Evolutionary conservation across 2,329 filamentous ascomycete species (phyloP), one percentile per base, ranked within the genome.

Genomic region (Tolypocladium guangdongense): DNA sequence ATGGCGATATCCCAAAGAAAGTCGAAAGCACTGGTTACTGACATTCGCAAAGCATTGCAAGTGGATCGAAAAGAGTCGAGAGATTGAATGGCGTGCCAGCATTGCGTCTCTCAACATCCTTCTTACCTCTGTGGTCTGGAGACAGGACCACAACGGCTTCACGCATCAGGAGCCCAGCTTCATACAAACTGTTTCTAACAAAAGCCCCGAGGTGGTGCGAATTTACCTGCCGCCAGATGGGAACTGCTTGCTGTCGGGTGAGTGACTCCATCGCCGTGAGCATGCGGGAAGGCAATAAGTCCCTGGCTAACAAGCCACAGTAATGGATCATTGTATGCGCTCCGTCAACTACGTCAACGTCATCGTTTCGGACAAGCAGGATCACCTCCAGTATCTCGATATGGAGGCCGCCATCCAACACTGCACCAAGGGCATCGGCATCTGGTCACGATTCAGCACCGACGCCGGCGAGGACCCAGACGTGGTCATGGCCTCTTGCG

Each of bases 81-180:
- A 90, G 63, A 83, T 90, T 22, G 82, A 87, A 62, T 91, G 87
- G 87, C 82, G 87, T 51, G 80, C 76, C 60, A 84, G 84, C 66
- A 73, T 90, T 12, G 78, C 86, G 10, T 90, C 86, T 0, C 80
- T 91, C 60, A 91, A 91, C 71, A 90, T 90, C 59, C 78, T 91
- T 16, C 76, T 90, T 52, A 90, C 87, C 1, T 82, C 85, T 2
- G 87, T 88, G 8, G 86, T 90, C 54, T 90, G 87, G 87, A 75
- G 87, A 62, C 87, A 90, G 72, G 87, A 90, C 59, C 87, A 90
- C 74, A 91, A 90, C 62, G 87, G 87, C 37, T 91, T 91, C 71
- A 90, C 86, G 0, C 87, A 90, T 65, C 87, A 90, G 66, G 86
- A 90, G 58, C 87, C 87, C 0, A 86, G 86, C 39, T 91, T 91